Percentiles rank a stretch among this genome's conserved stretches.
phyloP scores from a whole-genome alignment of 2,329 filamentous ascomycete genomes.

The Sordariomycetes sp. region DNA sequence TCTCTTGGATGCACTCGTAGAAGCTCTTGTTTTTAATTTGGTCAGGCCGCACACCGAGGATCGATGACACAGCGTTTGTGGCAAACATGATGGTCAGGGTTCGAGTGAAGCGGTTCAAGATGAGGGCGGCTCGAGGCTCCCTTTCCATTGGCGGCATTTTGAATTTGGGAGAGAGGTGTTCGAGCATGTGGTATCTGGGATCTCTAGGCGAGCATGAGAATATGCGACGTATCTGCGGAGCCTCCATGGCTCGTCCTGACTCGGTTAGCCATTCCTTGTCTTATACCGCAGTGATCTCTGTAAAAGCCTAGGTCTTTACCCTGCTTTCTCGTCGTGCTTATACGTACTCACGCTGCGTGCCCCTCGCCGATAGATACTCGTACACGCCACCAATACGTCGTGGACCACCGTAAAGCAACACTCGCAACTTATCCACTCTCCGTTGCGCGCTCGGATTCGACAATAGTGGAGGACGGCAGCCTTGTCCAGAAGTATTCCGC shows the following conservation, averaged over 20 bases:
- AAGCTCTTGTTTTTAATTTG: slow-evolving; percentile 69
- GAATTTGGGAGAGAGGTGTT: slow-evolving; percentile 76
- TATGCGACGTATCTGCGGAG: slow-evolving; percentile 65
- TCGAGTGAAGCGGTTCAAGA: slow-evolving; percentile 76
- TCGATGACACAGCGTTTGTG: slow-evolving; percentile 63
- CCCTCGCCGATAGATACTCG: slow-evolving; percentile 62
- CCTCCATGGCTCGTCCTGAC: slow-evolving; percentile 63
- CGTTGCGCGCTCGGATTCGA: slow-evolving; percentile 56
- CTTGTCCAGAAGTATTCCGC: slow-evolving; percentile 69
- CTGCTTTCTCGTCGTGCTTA: neutral
- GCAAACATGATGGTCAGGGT: slow-evolving; percentile 81
- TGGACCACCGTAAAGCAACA: slow-evolving; percentile 86
- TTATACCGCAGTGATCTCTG: neutral
- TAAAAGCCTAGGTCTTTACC: neutral
- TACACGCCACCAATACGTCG: slow-evolving; percentile 78
- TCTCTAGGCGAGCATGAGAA: slow-evolving; percentile 76
- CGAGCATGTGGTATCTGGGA: slow-evolving; percentile 82
- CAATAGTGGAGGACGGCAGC: slow-evolving; percentile 77
- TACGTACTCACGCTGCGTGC: slow-evolving; percentile 64
- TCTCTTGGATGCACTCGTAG: slow-evolving; percentile 75
- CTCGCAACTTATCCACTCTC: slow-evolving; percentile 69
- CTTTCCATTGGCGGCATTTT: slow-evolving; percentile 50
- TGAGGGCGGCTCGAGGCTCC: slow-evolving; percentile 74
- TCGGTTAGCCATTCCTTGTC: neutral
- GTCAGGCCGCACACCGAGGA: slow-evolving; percentile 61